These are phyloP conservation scores for Tolypocladium guangdongense DNA, from an alignment of 2,329 filamentous ascomycete genomes.

Conservation along the genomic window DNA sequence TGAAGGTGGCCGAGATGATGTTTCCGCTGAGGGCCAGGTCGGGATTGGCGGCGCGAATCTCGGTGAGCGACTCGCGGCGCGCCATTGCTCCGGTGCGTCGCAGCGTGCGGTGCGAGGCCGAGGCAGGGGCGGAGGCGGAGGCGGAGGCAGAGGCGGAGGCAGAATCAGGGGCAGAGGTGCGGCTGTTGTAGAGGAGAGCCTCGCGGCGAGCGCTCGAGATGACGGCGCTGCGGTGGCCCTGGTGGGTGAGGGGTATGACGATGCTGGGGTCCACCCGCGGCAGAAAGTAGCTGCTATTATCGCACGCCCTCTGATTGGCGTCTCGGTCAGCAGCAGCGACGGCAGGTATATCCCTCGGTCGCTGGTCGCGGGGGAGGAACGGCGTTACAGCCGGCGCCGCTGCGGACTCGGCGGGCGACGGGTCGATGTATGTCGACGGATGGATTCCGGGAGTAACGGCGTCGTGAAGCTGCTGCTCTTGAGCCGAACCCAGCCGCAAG, in stretches of 20 bases:
- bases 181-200: conserved; percentile 1
- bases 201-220: neutral
- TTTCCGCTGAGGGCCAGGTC: conserved; percentile 50
- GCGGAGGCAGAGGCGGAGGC: neutral
- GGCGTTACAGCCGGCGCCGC: neutral
- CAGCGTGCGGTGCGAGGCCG: neutral
- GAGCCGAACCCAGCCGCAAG: neutral
- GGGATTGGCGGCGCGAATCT: conserved; percentile 45
- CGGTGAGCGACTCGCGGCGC: conserved; percentile 39
- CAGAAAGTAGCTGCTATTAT: neutral
- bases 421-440: conserved; percentile 12
- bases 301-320: neutral
- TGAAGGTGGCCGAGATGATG: conserved; percentile 56
- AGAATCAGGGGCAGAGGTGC: neutral
- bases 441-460: conserved; percentile 17
- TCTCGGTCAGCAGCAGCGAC: neutral
- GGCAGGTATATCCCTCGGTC: neutral
- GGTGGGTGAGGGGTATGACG: conserved; percentile 4
- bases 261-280: conserved; percentile 2
- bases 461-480: conserved; percentile 3
- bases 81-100: conserved; percentile 23
- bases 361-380: neutral
- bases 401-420: neutral
- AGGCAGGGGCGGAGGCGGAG: neutral
- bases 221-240: conserved; percentile 2